phyloP scores from a whole-genome alignment of 2,329 filamentous ascomycete genomes.

The Fusarium verticillioides region DNA sequence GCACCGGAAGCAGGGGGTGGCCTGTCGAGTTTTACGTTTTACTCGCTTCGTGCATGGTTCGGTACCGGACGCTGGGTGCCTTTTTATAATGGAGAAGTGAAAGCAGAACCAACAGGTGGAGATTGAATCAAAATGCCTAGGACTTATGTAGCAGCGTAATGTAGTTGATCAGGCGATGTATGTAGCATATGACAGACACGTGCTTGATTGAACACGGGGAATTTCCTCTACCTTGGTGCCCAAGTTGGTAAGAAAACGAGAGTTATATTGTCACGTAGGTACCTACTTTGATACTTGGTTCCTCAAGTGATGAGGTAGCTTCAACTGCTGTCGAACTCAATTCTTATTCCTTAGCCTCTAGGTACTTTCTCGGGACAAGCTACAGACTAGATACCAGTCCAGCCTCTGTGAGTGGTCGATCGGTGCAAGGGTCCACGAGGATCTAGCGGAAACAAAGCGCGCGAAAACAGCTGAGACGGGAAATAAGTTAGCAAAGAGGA shows the following conservation, averaged over 20 bases:
- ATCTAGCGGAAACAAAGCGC: constrained; percentile 32
- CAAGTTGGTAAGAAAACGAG: neutral
- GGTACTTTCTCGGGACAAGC: constrained; percentile 13
- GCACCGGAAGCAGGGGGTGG: constrained; percentile 14
- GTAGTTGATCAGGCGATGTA: constrained; percentile 7
- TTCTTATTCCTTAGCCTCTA: constrained; percentile 9
- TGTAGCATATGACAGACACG: neutral
- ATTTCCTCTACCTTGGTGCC: neutral
- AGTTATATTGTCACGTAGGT: neutral
- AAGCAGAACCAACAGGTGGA: constrained; percentile 10
- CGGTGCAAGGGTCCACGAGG: constrained; percentile 24
- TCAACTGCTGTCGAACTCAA: constrained; percentile 11
- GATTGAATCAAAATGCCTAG: constrained; percentile 4
- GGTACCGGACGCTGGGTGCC: constrained; percentile 36
- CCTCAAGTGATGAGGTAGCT: neutral
- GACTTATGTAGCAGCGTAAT: constrained; percentile 13
- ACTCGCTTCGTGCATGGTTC: constrained; percentile 31
- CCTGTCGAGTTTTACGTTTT: constrained; percentile 37
- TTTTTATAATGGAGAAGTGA: constrained; percentile 24
- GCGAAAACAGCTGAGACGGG: constrained; percentile 12
- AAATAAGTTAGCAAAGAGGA: constrained; percentile 5
- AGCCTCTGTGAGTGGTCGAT: constrained; percentile 28
- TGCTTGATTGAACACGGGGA: neutral
- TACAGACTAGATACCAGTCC: neutral
- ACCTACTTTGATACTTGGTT: constrained; percentile 1